Conservation (phyloP, 2,329 filamentous ascomycete genomes). For the Monosporascus ibericus region DNA sequence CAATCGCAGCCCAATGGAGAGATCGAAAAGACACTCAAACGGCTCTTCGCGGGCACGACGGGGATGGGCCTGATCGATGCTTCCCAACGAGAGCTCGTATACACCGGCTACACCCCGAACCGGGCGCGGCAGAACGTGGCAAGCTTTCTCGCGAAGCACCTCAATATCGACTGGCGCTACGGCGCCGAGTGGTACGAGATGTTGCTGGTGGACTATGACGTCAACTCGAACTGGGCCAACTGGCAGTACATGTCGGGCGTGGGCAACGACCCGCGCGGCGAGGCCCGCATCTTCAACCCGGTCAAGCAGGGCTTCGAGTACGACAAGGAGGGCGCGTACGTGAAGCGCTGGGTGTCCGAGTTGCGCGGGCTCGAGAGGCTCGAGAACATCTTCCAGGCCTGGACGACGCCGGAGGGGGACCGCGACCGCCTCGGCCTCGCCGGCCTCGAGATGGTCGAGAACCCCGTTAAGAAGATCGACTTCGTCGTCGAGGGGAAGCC, state of each 20-base stretch:
- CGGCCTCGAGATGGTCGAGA: conserved; percentile 58
- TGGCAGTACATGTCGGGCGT: conserved; percentile 80
- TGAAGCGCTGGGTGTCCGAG: conserved; percentile 69
- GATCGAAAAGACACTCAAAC: conserved; percentile 42
- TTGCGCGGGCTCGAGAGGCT: conserved; percentile 46
- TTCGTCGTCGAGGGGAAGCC: conserved; percentile 53
- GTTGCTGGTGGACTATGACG: conserved; percentile 69
- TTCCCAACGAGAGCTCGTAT: conserved; percentile 64
- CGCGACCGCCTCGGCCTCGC: conserved; percentile 50
- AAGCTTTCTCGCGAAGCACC: conserved; percentile 65
- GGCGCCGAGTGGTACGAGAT: conserved; percentile 81
- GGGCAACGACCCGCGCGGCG: conserved; percentile 69
- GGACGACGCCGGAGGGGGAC: conserved; percentile 55
- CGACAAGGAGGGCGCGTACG: conserved; percentile 62
- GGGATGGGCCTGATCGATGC: conserved; percentile 76
- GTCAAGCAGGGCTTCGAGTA: conserved; percentile 78
- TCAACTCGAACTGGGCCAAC: conserved; percentile 72
- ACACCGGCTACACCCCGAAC: conserved; percentile 75
- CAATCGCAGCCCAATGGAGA: conserved; percentile 37
- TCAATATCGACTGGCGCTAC: conserved; percentile 72
- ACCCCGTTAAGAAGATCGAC: conserved; percentile 59
- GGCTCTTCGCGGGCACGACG: conserved; percentile 62
- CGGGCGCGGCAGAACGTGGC: conserved; percentile 72
- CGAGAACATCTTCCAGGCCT: conserved; percentile 63
- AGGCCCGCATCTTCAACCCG: conserved; percentile 71